Conservation (phyloP, 495 filamentous ascomycete genomes). For the Penicillium longicatenatum region DNA sequence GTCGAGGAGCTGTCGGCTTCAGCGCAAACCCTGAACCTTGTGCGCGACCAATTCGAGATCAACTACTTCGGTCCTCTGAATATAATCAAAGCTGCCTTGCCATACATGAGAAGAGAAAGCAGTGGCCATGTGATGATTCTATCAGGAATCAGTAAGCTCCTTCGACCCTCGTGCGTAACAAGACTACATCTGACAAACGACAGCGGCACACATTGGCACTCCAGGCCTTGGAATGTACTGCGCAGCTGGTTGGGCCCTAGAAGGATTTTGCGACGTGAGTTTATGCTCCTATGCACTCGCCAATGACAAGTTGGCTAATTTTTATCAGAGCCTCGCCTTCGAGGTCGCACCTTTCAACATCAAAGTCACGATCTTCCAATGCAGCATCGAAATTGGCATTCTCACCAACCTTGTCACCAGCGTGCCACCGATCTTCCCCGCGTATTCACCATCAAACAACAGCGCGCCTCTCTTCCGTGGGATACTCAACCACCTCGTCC, state of each 20-base stretch:
- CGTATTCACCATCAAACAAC: constrained; percentile 73
- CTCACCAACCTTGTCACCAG: constrained; percentile 84
- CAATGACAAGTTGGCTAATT: constrained; percentile 15
- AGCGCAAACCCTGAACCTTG: constrained; percentile 71
- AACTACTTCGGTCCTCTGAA: constrained; percentile 95
- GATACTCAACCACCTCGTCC: constrained; percentile 74
- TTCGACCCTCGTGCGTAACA: neutral
- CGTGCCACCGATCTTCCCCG: constrained; percentile 69
- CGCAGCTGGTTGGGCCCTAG: constrained; percentile 90
- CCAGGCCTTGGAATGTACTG: constrained; percentile 89
- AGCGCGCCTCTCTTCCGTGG: constrained; percentile 78
- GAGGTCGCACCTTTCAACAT: constrained; percentile 98
- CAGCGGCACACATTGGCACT: constrained; percentile 85
- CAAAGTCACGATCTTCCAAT: constrained; percentile 93
- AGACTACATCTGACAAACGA: constrained; percentile 18
- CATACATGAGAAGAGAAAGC: constrained; percentile 73
- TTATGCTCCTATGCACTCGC: neutral
- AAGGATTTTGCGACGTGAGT: constrained; percentile 88
- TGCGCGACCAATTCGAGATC: constrained; percentile 88
- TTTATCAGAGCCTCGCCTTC: constrained; percentile 75
- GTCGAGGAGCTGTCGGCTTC: constrained; percentile 85
- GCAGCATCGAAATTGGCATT: constrained; percentile 78
- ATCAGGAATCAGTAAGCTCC: constrained; percentile 71
- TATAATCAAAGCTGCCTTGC: constrained; percentile 87
- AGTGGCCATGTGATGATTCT: constrained; percentile 89